These are phyloP conservation scores for Acanthamoeba royreba DNA, from an alignment of 208 protist species.

Conservation along the genomic window DNA sequence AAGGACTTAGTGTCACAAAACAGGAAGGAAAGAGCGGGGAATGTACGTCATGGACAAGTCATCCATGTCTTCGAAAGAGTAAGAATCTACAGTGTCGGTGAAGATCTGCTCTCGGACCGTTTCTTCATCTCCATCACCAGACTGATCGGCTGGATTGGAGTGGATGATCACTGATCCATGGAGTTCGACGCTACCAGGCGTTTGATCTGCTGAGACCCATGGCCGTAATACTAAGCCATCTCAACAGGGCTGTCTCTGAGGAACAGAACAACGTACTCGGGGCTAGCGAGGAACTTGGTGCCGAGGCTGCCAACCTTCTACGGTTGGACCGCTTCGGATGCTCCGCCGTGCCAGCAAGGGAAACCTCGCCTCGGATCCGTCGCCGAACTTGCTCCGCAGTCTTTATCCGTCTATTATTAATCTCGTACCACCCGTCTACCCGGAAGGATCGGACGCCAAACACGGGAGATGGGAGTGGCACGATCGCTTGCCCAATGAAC, in stretches of 20 bases:
- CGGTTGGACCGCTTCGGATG: background rate
- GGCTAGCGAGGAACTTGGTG: too few relatives aligned
- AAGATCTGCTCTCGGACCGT: background rate
- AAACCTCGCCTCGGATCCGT: background rate
- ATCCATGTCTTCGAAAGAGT: background rate
- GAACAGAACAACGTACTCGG: too few relatives aligned
- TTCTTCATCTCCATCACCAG: background rate
- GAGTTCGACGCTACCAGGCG: background rate
- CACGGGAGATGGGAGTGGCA: background rate
- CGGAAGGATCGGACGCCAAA: background rate
- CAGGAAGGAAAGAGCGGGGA: too few relatives aligned
- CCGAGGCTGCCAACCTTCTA: background rate
- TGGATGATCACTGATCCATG: background rate
- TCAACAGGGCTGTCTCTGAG: too few relatives aligned
- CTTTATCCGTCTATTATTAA: background rate
- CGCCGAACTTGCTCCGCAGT: background rate
- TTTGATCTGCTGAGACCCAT: background rate
- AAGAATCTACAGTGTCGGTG: background rate
- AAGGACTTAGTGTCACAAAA: too few relatives aligned
- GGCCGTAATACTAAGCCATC: too few relatives aligned
- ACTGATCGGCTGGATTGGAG: background rate
- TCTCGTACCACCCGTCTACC: constrained; percentile 19
- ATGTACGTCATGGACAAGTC: too few relatives aligned
- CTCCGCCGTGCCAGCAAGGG: background rate
- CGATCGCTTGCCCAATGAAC: background rate